These are phyloP conservation scores for Orbilia quercus DNA, from an alignment of 2,329 filamentous ascomycete species.

Conservation along the genomic window DNA sequence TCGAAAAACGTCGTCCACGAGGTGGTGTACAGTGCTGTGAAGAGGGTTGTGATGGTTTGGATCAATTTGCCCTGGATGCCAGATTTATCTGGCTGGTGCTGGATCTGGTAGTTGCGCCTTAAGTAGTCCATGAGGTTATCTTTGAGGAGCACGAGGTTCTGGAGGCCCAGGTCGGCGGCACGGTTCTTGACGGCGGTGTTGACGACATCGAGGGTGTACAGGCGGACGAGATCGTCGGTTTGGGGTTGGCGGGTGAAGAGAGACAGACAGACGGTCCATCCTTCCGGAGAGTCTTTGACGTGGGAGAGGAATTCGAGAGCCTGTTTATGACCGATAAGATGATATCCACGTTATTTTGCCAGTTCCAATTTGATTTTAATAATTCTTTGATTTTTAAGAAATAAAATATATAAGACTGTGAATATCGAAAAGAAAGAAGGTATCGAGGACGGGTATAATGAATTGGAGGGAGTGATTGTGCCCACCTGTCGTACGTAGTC, in stretches of 20 bases:
- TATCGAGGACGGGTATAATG: slow-evolving; percentile 1
- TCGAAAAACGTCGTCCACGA: slow-evolving; percentile 92
- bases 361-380: too few species aligned
- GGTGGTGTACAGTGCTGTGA: slow-evolving; percentile 83
- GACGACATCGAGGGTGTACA: slow-evolving; percentile 90
- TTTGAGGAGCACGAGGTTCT: slow-evolving; percentile 79
- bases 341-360: neutral
- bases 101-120: slow-evolving; percentile 68
- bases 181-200: slow-evolving; percentile 77
- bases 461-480: slow-evolving; percentile 8
- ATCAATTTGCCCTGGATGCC: slow-evolving; percentile 96
- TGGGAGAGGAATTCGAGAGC: slow-evolving; percentile 81
- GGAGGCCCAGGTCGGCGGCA: slow-evolving; percentile 58
- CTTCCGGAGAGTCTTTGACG: slow-evolving; percentile 81
- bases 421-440: neutral
- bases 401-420: slow-evolving; percentile 4
- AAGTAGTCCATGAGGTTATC: slow-evolving; percentile 85
- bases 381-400: slow-evolving; percentile 9
- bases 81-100: slow-evolving; percentile 74
- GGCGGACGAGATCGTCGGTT: slow-evolving; percentile 82
- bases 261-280: slow-evolving; percentile 87
- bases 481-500: slow-evolving; percentile 53
- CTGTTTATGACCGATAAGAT: slow-evolving; percentile 40
- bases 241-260: slow-evolving; percentile 84
- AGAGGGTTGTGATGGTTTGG: slow-evolving; percentile 93